Base-by-base conservation (phyloP, 140 eudicot genomes). In the Flaveria floridana region DNA sequence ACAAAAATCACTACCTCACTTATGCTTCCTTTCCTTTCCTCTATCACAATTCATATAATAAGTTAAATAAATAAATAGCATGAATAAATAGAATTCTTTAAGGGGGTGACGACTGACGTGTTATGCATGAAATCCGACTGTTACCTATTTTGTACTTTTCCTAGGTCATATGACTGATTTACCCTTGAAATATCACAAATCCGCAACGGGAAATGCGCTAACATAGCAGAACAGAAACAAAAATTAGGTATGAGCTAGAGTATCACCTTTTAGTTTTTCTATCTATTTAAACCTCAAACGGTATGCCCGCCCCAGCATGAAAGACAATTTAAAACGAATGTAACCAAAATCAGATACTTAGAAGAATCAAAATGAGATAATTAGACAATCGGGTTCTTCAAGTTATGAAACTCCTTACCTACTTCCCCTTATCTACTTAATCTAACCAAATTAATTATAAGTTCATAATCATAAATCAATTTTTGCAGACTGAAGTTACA, bases 111-210 rank as follows among this genome's bases (percentile, higher is more conserved):
- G 66, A 25, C 42, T 1, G 2, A 37, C 13, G 23, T 74, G 67
- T 72, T 72, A 18, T 18, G n/a, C n/a, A 47, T 78, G 65, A 51
- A 19, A 23, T 68, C 52, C 1, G 18, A 30, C 7, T 42, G 15
- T 70, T 25, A 34, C 55, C n/a, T 28, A 63, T 46, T 42, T 46
- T 13, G 9, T 4, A 41, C 8, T 57, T 42, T 42, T 18, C 25
- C 37, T 19, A 57, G 10, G 44, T 57, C 2, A 79, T 19, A 73
- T 75, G 81, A 80, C 84, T 37, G 6, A 51, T 52, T 80, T 75
- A 72, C 73, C 77, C 81, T 69, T 14, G 7, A 58, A 57, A 67
- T 1, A 48, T 57, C 34, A 71, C 47, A 39, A 4, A 16, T 58
- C 6, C 2, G 6, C 34, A 11, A 46, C 2, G 44, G 20, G 14